Base-by-base conservation (phyloP, 176 grass and related monocot genomes). In the Rhynchospora tenuis region DNA sequence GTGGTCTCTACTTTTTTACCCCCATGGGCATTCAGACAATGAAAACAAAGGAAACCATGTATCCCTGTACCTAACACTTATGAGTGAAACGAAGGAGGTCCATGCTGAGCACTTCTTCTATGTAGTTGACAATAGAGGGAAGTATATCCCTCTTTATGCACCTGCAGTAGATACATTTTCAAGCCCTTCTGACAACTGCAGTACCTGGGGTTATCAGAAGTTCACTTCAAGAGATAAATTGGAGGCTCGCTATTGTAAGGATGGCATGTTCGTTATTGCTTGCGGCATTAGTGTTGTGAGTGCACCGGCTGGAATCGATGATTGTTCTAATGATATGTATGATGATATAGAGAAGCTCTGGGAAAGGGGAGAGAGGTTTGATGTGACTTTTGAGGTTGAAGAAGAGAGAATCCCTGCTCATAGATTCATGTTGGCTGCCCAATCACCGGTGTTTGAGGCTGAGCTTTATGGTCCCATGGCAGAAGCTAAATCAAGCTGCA, bases 371-470 rank as follows among this genome's bases (percentile, higher is more conserved):
- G 38, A 83, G 33, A 38, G 60, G 26, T 29, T 58, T 20, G 83
- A 91, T 14, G 72, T 88, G 2, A 26, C 79, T 38, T 88, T 91
- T 58, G 2, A 31, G 0, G 79, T 88, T 6, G 54, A 3, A 20
- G 55, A 55, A 1, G 70, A 86, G 62, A 46, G 6, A 7, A 83
- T 91, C 52, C 9, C 0, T 0, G 83, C 83, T 0, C 89, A 86
- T 28, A 51, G 86, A 0, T 29, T 45, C 0, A 33, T 85, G 4
- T 63, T 87, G 7, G 85, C 81, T 1, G 81, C 76, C 1, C 54
- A 82, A n/a, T 81, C 84, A 16, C 82, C 89, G 4, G 90, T 91
- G 26, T 88, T 88, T 43, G 56, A 28, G n/a, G 79, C 86, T 6
- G 48, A 86, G 84, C 54, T 84, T 7, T 56, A 64, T 2, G 89